Evolutionary conservation across 2,329 filamentous ascomycete species (phyloP).

Genomic region (Metarhizium sp.): DNA sequence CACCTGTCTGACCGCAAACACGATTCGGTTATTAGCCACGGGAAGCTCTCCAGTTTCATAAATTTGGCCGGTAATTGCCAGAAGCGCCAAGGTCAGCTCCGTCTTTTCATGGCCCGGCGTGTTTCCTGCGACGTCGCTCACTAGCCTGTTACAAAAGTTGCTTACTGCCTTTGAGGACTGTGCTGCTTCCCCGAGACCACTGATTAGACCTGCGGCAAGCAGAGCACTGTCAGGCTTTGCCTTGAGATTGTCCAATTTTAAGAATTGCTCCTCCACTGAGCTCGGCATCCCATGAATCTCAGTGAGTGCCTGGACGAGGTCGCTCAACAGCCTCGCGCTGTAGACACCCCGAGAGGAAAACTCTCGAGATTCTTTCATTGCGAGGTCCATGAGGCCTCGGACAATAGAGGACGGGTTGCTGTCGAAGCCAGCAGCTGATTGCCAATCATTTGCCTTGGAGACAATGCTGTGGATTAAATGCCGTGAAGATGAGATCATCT

Average conservation of each 20-base stretch:
- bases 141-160: conserved; percentile 48
- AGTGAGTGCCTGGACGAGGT: conserved; percentile 36
- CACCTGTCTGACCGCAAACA: conserved; percentile 76
- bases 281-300: conserved; percentile 37
- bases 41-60: conserved; percentile 45
- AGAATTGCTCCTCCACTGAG: conserved; percentile 37
- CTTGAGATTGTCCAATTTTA: conserved; percentile 36
- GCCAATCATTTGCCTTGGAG: conserved; percentile 27
- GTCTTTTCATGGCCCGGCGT: conserved; percentile 33
- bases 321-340: conserved; percentile 40
- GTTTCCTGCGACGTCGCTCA: conserved; percentile 50
- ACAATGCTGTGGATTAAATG: conserved; percentile 25
- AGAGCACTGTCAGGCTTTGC: conserved; percentile 36
- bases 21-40: conserved; percentile 57
- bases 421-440: conserved; percentile 17
- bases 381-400: conserved; percentile 31
- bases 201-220: conserved; percentile 38
- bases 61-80: conserved; percentile 42
- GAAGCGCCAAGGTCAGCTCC: conserved; percentile 38
- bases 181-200: conserved; percentile 41
- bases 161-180: conserved; percentile 37
- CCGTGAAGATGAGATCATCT: conserved; percentile 31
- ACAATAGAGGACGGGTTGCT: conserved; percentile 26
- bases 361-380: conserved; percentile 33
- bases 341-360: conserved; percentile 39